Base-by-base conservation (phyloP, 2,329 filamentous ascomycete species). In the Cadophora sp. region DNA sequence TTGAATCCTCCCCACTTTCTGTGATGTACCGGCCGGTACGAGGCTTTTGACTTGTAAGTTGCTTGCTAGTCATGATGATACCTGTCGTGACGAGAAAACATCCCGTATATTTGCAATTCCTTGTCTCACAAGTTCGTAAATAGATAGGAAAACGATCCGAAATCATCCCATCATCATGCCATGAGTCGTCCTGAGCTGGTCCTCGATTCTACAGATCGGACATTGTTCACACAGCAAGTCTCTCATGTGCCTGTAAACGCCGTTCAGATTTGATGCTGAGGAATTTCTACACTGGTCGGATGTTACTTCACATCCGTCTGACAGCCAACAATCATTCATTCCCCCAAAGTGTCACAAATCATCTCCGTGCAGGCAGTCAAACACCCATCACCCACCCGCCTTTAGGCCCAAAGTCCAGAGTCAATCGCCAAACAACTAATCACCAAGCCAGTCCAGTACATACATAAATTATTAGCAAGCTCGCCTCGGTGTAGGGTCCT, bases 381-480 rank as follows among this genome's bases (percentile, higher is more conserved):
- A 37, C 9, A 37, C 7, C 34, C 34, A 37, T 37, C 3, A 12
- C 34, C 34, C n/a, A n/a, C n/a, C n/a, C n/a, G n/a, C n/a, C n/a
- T 43, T 12, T 43, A 43, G 37, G 8, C n/a, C 14, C 34, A 8
- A 48, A 48, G 1, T 48, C 3, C 43, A 43, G 19, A 19, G 19
- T 22, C 43, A 9, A 22, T 22, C 43, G n/a, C 43, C 43, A 48
- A 48, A 48, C 31, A 37, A n/a, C n/a, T n/a, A n/a, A n/a, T n/a
- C n/a, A n/a, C n/a, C n/a, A n/a, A n/a, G n/a, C n/a, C n/a, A n/a
- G n/a, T n/a, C n/a, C n/a, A n/a, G n/a, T n/a, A n/a, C n/a, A n/a
- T n/a, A n/a, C n/a, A n/a, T 22, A 59, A 59, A 9, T n/a, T 34
- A 43, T 59, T 48, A 48, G 43, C 31, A 40, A 59, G 55, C 31